Evolutionary conservation across 106 monocot species (phyloP).

Genomic region (Cymbidium sinense): DNA sequence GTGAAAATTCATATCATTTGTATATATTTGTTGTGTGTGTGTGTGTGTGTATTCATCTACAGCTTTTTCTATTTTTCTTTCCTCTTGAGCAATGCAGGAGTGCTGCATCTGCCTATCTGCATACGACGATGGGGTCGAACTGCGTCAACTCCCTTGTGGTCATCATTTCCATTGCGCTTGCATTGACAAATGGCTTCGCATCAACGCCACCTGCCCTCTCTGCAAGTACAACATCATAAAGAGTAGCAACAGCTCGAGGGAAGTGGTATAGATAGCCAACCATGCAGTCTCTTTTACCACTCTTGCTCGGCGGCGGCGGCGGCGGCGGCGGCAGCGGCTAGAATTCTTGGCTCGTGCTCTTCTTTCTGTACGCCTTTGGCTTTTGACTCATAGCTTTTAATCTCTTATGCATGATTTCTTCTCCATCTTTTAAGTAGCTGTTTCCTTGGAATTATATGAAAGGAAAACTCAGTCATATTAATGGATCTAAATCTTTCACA

Average conservation of each 20-base stretch:
- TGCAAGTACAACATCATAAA: slow-evolving; percentile 83
- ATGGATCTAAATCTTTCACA: background rate
- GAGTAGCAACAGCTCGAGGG: slow-evolving; percentile 28
- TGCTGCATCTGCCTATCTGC: slow-evolving; percentile 90
- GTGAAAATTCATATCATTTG: no score
- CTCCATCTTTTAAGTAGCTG: background rate
- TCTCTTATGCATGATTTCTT: background rate
- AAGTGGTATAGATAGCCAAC: slow-evolving; percentile 20
- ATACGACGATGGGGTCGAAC: slow-evolving; percentile 80
- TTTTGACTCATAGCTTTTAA: background rate
- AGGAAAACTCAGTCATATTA: background rate
- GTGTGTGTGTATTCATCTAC: background rate
- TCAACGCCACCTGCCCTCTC: slow-evolving; percentile 89
- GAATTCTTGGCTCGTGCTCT: background rate
- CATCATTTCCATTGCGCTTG: slow-evolving; percentile 83
- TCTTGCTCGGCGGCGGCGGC: background rate
- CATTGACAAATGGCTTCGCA: slow-evolving; percentile 85
- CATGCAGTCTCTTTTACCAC: background rate
- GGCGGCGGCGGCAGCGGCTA: background rate
- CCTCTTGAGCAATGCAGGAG: slow-evolving; percentile 31
- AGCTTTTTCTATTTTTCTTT: background rate
- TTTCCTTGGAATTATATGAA: background rate
- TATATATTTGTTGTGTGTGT: no score
- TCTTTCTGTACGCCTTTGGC: background rate
- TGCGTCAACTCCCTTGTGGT: slow-evolving; percentile 71